These are phyloP conservation scores for Hylodesmum podocarpum DNA, from an alignment of 306 rosid genomes.

Conservation along the genomic window DNA sequence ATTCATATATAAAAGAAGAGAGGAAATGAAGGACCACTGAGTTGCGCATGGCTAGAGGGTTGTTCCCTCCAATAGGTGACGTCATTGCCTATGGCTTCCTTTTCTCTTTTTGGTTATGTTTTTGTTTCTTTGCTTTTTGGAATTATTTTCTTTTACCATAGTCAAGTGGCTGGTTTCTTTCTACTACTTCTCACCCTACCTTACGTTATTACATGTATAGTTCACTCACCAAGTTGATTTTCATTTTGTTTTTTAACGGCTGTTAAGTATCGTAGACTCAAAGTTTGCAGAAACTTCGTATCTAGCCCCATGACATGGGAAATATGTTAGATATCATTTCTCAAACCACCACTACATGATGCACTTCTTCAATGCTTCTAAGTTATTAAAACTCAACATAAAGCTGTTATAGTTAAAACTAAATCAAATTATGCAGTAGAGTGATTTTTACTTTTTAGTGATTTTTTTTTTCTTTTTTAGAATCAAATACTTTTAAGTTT, in stretches of 20 bases:
- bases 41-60: slow-evolving; percentile 69
- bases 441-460: no score
- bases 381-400: background rate
- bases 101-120: background rate
- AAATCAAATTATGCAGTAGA: no score
- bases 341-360: background rate
- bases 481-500: no score
- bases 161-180: background rate
- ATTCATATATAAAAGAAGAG: slow-evolving; percentile 39
- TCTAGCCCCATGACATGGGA: no score
- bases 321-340: background rate
- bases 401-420: no score
- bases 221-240: background rate
- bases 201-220: background rate
- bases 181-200: background rate
- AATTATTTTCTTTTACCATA: background rate
- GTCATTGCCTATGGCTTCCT: slow-evolving; percentile 45
- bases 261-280: background rate
- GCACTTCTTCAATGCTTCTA: background rate
- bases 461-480: no score
- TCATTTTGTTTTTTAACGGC: background rate
- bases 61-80: slow-evolving; percentile 61
- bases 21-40: slow-evolving; percentile 61
- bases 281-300: background rate
- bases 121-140: background rate